Evolutionary conservation across 2,329 filamentous ascomycete genomes (phyloP).

Genomic region (Aaosphaeria pasadenensis): DNA sequence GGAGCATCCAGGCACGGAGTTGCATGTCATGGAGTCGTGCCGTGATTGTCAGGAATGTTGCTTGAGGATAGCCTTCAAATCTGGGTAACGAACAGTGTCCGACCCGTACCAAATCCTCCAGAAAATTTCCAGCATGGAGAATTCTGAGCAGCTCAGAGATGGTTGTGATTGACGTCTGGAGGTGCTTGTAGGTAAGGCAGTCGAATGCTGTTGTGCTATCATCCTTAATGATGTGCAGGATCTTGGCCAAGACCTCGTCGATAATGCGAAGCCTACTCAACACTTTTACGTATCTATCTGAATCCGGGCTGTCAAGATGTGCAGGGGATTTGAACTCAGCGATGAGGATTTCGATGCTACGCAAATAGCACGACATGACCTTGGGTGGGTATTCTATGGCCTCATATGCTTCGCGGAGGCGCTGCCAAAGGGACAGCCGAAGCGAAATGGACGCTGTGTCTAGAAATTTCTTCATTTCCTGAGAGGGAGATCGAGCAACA

Average conservation of each 20-base stretch:
- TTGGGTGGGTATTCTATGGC: constrained; percentile 83
- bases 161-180: constrained; percentile 69
- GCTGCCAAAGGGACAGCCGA: constrained; percentile 83
- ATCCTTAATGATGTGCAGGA: constrained; percentile 64
- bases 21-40: constrained; percentile 82
- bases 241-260: constrained; percentile 71
- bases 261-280: constrained; percentile 76
- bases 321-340: constrained; percentile 63
- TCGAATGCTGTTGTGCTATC: constrained; percentile 67
- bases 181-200: constrained; percentile 76
- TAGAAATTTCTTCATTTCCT: constrained; percentile 83
- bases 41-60: constrained; percentile 48
- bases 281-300: constrained; percentile 67
- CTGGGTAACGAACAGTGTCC: constrained; percentile 65
- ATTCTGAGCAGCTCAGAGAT: constrained; percentile 70
- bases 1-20: constrained; percentile 80
- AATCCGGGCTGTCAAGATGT: constrained; percentile 53
- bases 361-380: constrained; percentile 80
- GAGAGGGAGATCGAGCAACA: constrained; percentile 41
- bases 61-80: constrained; percentile 49
- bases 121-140: constrained; percentile 74
- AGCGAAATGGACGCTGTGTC: constrained; percentile 77
- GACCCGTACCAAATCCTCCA: constrained; percentile 81
- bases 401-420: constrained; percentile 84
- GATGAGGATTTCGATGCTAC: constrained; percentile 80